Evolutionary conservation across 768 basidiomycete genomes (phyloP), one percentile per base, ranked within the genome.

Genomic region (Mrakia gelida): DNA sequence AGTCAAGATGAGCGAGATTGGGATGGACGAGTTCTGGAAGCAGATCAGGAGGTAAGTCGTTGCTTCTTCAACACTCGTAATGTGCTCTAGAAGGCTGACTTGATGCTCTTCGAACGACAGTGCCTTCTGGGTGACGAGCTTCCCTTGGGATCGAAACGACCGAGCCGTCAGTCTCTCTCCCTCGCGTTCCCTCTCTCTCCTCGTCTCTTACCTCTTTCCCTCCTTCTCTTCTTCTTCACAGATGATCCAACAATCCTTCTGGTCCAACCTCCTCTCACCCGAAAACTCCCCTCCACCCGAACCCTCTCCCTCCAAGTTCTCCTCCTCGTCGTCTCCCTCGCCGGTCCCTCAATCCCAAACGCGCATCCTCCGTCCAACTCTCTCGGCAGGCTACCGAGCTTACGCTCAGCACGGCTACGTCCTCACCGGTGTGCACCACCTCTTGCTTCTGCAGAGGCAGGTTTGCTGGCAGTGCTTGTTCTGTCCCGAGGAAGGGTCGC

Each of bases 11-110:
- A 41, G 67, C 32, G 67, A 70, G 26, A 38, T 70, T 41, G 67
- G 67, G 26, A 70, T 70, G 67, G 67, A 70, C 41, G 67, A 70
- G 67, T 70, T 70, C 41, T 70, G 67, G 67, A 70, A 45, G 67
- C 67, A 70, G 67, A 43, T 70, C 41, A 45, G 23, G 26, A 70
- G 32, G 65, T 63, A 3, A n/a, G 62, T 30, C 62, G 59, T 6
- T 62, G 5, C 30, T 62, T 65, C 28, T 65, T 21, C 15, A n/a
- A n/a, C n/a, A n/a, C 63, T 7, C 15, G 13, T 30, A 2, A 38
- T 18, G 15, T 2, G 49, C 15, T 38, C 65, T 21, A 34, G 32
- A 30, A 30, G 21, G 32, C 65, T 62, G n/a, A 11, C 61, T 62
- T n/a, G n/a, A 1, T 62, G 3, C 11, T 61, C 16, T 21, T 61